Evolutionary conservation across 495 filamentous ascomycete genomes (phyloP).

Genomic region (Talaromyces nanjingensis): DNA sequence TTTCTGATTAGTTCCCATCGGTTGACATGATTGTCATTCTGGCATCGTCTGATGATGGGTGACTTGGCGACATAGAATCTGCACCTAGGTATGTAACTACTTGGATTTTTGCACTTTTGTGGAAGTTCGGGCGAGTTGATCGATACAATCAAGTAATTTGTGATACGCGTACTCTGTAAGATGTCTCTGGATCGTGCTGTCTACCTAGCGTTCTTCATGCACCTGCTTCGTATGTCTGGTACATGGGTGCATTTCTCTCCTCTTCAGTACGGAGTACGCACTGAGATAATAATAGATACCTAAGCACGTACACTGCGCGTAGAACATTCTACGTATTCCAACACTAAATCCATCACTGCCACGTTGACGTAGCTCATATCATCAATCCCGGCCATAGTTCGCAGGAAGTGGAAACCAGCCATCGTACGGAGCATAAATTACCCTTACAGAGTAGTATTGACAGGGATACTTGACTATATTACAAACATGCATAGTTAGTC

Average conservation of each 20-base stretch:
- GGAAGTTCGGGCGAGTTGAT: not conserved
- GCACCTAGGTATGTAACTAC: not conserved
- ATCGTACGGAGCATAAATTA: not conserved
- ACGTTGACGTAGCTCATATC: not conserved
- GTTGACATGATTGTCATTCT: not conserved
- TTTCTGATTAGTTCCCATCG: not conserved
- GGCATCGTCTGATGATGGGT: not conserved
- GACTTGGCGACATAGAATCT: not conserved
- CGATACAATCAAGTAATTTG: not conserved
- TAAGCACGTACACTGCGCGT: not conserved
- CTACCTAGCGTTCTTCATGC: not conserved
- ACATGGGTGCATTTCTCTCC: not conserved
- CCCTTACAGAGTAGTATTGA: not conserved
- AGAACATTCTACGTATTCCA: not conserved
- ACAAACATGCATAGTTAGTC: not conserved
- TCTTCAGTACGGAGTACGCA: not conserved
- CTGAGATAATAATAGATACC: not conserved
- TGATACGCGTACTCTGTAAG: not conserved
- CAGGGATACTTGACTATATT: not conserved
- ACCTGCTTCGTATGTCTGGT: not conserved
- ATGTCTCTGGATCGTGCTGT: not conserved
- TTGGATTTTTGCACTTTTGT: not conserved
- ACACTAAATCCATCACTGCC: not conserved
- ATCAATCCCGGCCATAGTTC: not conserved
- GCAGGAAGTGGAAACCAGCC: not conserved